Evolutionary conservation across 495 filamentous ascomycete species (phyloP).

Genomic region (Penicillium antarcticum): DNA sequence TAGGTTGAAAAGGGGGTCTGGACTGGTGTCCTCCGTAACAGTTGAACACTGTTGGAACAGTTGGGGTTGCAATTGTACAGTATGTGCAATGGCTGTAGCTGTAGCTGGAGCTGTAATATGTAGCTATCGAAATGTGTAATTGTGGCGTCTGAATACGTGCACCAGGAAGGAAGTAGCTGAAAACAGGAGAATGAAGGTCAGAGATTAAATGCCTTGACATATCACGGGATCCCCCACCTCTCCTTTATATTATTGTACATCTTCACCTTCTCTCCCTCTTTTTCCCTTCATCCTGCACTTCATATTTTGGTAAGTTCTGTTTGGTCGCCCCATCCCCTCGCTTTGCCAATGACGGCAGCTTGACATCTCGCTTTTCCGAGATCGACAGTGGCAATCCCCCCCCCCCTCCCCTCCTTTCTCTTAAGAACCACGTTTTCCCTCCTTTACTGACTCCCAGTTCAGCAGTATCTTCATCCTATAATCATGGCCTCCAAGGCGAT

Average conservation of each 20-base stretch:
- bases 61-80: background rate
- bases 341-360: conserved; percentile 33
- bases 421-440: conserved; percentile 7
- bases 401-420: conserved; percentile 23
- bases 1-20: background rate
- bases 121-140: too few relatives aligned
- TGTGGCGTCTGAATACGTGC: too few relatives aligned
- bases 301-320: conserved; percentile 5
- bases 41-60: background rate
- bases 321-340: conserved; percentile 1
- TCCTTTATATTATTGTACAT: background rate
- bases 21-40: background rate
- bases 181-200: background rate
- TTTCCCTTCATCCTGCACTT: conserved; percentile 4
- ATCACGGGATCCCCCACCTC: conserved; percentile 22
- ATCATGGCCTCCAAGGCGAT: conserved; percentile 67
- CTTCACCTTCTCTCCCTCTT: background rate
- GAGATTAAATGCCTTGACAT: conserved; percentile 3
- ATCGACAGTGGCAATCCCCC: conserved; percentile 34
- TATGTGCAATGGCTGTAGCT: too few relatives aligned
- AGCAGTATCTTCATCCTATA: background rate
- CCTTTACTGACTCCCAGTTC: background rate
- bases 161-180: too few relatives aligned
- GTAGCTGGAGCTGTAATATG: too few relatives aligned
- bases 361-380: conserved; percentile 15